A percentile compares a stretch with the other conserved stretches of the same genome.
Conservation (phyloP, 805 yeast genomes). For the Starmerella lactis-condensi region DNA sequence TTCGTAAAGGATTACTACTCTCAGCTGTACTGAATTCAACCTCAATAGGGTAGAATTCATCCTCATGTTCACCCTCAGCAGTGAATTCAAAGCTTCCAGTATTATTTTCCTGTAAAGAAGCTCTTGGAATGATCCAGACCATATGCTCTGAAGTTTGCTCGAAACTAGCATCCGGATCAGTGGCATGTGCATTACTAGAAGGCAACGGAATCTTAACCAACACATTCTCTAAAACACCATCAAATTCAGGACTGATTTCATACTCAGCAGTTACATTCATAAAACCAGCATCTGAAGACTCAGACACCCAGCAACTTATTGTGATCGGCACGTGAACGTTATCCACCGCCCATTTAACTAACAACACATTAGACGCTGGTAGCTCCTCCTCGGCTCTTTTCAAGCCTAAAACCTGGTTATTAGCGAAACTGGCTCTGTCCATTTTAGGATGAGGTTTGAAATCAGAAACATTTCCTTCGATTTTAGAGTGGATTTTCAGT, state of each 20-base stretch:
- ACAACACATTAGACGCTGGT: slow-evolving; percentile 83
- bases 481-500: slow-evolving; percentile 41
- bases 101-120: slow-evolving; percentile 29
- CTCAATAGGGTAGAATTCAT: slow-evolving; percentile 73
- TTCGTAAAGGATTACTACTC: slow-evolving; percentile 25
- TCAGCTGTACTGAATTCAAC: slow-evolving; percentile 32
- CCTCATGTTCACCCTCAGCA: slow-evolving; percentile 60
- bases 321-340: slow-evolving; percentile 43
- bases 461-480: slow-evolving; percentile 37
- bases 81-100: slow-evolving; percentile 65
- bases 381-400: slow-evolving; percentile 64
- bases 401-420: slow-evolving; percentile 42
- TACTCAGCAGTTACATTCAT: slow-evolving; percentile 75
- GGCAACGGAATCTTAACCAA: slow-evolving; percentile 47
- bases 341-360: slow-evolving; percentile 74
- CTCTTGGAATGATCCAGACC: slow-evolving; percentile 40
- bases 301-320: slow-evolving; percentile 69
- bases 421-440: slow-evolving; percentile 52
- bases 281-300: slow-evolving; percentile 34
- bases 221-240: slow-evolving; percentile 35
- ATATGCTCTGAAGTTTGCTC: slow-evolving; percentile 53
- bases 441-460: slow-evolving; percentile 95
- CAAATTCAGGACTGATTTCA: slow-evolving; percentile 39
- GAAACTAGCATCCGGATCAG: slow-evolving; percentile 22
- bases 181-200: slow-evolving; percentile 35